Conservation (phyloP, 148 eudicot genomes). For the Heliamphora exappendiculata region DNA sequence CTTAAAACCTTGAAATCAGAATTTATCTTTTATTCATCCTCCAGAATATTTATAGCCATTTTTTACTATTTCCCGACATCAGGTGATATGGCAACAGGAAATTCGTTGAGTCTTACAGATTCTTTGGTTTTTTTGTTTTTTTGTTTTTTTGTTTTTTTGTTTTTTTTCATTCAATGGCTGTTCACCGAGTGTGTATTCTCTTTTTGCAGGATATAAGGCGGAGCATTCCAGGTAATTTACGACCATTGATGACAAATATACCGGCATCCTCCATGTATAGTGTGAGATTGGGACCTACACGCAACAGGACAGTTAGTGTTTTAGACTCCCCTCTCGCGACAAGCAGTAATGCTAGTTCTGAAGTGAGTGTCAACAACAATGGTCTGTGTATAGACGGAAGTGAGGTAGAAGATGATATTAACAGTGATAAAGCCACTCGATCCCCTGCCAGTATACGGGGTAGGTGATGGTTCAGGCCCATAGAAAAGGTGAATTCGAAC, state of each 20-base stretch:
- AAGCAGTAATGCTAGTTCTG: conserved; percentile 94
- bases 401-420: conserved; percentile 58
- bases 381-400: conserved; percentile 46
- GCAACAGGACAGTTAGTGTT: conserved; percentile 63
- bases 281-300: conserved; percentile 75
- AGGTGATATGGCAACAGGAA: neutral
- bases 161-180: too few relatives aligned
- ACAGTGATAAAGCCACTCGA: conserved; percentile 43
- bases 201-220: conserved; percentile 79
- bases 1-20: neutral
- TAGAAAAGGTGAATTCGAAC: too few relatives aligned
- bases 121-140: too few relatives aligned
- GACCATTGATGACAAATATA: conserved; percentile 92
- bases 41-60: neutral
- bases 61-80: neutral
- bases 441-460: conserved; percentile 42
- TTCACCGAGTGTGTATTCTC: neutral
- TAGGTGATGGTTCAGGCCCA: conserved; percentile 21
- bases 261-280: conserved; percentile 99
- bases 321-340: conserved; percentile 97
- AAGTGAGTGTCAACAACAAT: conserved; percentile 68
- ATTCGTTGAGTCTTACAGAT: neutral
- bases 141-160: too few relatives aligned
- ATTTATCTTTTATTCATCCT: neutral
- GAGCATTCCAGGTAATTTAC: conserved; percentile 71